These are phyloP conservation scores for Phytophthora meadii DNA, from an alignment of 352 stramenopile species.

Conservation along the genomic window DNA sequence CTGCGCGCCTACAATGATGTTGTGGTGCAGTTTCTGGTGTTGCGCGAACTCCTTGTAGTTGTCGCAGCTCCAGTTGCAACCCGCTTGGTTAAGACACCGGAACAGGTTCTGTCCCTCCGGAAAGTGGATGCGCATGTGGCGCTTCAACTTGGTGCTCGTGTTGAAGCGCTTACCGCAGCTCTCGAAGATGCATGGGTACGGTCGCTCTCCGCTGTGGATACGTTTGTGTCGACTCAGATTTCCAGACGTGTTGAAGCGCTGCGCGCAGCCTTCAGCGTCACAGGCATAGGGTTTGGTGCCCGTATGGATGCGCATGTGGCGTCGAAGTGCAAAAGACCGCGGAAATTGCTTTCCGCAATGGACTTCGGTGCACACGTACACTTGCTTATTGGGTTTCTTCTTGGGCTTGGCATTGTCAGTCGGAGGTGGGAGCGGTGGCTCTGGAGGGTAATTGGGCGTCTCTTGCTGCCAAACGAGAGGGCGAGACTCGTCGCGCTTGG, in stretches of 20 bases:
- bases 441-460: conserved; percentile 1
- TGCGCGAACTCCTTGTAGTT: conserved; percentile 88
- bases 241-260: conserved; percentile 89
- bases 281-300: conserved; percentile 85
- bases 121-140: conserved; percentile 90
- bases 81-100: conserved; percentile 55
- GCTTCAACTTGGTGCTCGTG: conserved; percentile 90
- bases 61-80: conserved; percentile 71
- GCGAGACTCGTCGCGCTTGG: conserved; percentile 26
- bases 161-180: conserved; percentile 88
- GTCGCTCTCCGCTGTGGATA: conserved; percentile 86
- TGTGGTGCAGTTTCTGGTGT: conserved; percentile 81
- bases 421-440: background rate
- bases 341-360: conserved; percentile 89
- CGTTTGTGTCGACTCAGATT: conserved; percentile 89
- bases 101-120: conserved; percentile 80
- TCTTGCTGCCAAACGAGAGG: conserved; percentile 22
- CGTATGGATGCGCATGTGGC: conserved; percentile 88
- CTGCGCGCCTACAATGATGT: conserved; percentile 66
- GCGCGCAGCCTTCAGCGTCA: conserved; percentile 73
- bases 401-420: conserved; percentile 17
- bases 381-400: conserved; percentile 57
- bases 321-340: conserved; percentile 80
- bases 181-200: conserved; percentile 81
- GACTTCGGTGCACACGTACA: conserved; percentile 78